These are phyloP conservation scores for Prunus yedoensis DNA, from an alignment of 331 rosid genomes.

Conservation along the genomic window DNA sequence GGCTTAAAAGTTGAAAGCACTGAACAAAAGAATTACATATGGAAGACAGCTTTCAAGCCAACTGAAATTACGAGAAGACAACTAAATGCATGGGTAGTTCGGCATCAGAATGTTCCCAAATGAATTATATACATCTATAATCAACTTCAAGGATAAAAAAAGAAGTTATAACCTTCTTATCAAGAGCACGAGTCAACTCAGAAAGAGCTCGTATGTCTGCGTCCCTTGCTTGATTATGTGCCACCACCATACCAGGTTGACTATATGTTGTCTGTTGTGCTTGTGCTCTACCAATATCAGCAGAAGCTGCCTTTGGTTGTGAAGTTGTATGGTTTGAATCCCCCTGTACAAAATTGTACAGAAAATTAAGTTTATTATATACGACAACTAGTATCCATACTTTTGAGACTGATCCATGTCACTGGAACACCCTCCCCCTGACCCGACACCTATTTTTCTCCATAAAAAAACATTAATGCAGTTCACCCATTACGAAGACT, in stretches of 20 bases:
- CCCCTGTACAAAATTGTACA: slow-evolving; percentile 30
- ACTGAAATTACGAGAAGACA: neutral
- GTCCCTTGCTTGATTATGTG: slow-evolving; percentile 66
- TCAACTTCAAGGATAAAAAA: neutral
- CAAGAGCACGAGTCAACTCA: slow-evolving; percentile 58
- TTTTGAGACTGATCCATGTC: slow-evolving; percentile 1
- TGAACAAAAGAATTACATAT: neutral
- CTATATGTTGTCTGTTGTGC: slow-evolving; percentile 38
- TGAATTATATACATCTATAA: neutral
- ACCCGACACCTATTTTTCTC: too few species aligned
- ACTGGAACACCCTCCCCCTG: neutral
- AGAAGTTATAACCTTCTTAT: slow-evolving; percentile 50
- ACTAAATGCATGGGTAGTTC: neutral
- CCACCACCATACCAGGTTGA: slow-evolving; percentile 39
- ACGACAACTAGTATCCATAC: neutral
- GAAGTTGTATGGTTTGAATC: slow-evolving; percentile 28
- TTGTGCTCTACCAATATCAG: slow-evolving; percentile 41
- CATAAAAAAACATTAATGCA: neutral
- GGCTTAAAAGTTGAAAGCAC: neutral
- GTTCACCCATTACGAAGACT: neutral
- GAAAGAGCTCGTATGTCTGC: slow-evolving; percentile 68
- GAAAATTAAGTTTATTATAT: neutral
- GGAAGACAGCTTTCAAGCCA: neutral
- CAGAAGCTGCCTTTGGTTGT: slow-evolving; percentile 39
- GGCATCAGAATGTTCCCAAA: neutral